Evolutionary conservation across 768 basidiomycete species (phyloP), one percentile per base, ranked within the genome.

Genomic region (Hysterangium stoloniferum): DNA sequence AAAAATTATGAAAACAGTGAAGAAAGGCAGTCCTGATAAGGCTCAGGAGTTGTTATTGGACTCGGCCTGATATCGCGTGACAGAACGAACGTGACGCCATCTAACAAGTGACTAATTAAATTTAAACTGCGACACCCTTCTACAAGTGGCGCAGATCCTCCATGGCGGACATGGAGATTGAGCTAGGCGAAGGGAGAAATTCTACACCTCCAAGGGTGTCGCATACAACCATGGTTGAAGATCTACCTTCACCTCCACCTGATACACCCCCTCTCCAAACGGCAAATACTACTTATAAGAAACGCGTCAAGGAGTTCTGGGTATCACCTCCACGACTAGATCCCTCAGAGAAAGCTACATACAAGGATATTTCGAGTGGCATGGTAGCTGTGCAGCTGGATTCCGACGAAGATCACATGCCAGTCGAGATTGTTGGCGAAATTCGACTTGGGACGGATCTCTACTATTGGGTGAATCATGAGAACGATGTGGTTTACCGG

Each of bases 391-490:
- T 22, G 17, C 25, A 29, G 17, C n/a, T 3, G 1, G 2, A 4
- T 20, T 31, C 12, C 2, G 38, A 51, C 32, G 27, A 28, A 31
- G 52, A 56, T 29, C 60, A 55, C 32, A 33, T 63, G 38, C 58
- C 71, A 7, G 68, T 72, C 32, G 70, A 76, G 54, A 68, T 87
- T 24, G 72, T 86, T 52, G 83, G 83, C 6, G 80, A 85, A 60
- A 72, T 74, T 53, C 46, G 56, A 9, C 64, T 72, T 4, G 64
- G 59, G 6, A 58, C 56, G 19, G 59, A 62, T n/a, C 59, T 68
- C 15, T 83, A 72, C 58, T 86, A 80, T 61, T 88, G 75, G 64
- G 84, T 78, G 36, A 73, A 76, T 31, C 76, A 73, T 55, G 63
- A 66, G 38, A 73, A 73, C 41, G 84, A 80, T n/a, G 72, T 78